Evolutionary conservation across 768 basidiomycete genomes (phyloP), one percentile per base, ranked within the genome.

Genomic region (Mycena crocata): DNA sequence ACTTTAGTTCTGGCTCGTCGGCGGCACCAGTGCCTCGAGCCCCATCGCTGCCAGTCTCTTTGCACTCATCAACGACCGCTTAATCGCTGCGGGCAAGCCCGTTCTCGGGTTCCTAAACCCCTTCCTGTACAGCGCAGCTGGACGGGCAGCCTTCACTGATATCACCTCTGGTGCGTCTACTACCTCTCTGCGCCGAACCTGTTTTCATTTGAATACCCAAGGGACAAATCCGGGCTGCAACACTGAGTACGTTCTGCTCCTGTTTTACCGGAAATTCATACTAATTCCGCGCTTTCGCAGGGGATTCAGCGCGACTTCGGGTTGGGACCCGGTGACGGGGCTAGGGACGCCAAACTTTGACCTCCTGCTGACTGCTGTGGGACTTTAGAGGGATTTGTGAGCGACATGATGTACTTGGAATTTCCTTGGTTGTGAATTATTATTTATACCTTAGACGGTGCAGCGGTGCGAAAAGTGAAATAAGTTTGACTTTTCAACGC

Each of bases 11-110:
- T 39, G 39, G 54, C 51, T 64, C 7, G 72, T 80, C 34, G 73
- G 59, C 2, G 86, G 86, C 42, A 87, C 86, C 5, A 85, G 84
- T 21, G 79, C 79, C 5, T n/a, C 84, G 0, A 50, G 79, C 13
- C 85, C 86, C 0, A 79, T 83, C 2, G 82, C 87, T 59, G 79
- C 84, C 0, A 77, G 77, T 48, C 73, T 85, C 52, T 71, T 85
- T n/a, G 72, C 83, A 4, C 78, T 85, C 68, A 68, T 86, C 39
- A 84, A 85, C 45, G 82, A 85, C 35, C 81, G 78, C 0, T 77
- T 81, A 13, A 44, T 82, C 19, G 73, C 60, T 1, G 74, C 71
- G 0, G 76, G 77, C 0, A 76, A 74, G 48, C 54, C 68, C 15
- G 19, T 80, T 12, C 69, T 85, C 10, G 83, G 83, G 1, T 83